phyloP scores from a whole-genome alignment of 768 basidiomycete species.

The Suillus hirtellus region DNA sequence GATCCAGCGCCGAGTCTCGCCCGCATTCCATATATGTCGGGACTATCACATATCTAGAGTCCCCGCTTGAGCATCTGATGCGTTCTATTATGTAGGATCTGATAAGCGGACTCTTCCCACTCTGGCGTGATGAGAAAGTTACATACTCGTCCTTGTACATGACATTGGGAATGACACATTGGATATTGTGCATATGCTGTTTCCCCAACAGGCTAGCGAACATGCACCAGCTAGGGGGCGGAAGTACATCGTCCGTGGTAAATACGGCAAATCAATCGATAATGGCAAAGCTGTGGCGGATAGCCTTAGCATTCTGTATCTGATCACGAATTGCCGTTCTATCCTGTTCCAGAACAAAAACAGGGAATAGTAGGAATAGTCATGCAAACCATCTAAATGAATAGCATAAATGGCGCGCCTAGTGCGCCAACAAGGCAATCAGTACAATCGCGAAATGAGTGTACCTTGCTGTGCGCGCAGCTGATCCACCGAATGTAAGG shows the following conservation, averaged over 20 bases:
- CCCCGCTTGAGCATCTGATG: neutral
- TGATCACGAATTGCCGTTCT: too few relatives aligned
- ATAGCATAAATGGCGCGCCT: neutral
- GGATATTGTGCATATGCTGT: neutral
- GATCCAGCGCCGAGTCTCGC: neutral
- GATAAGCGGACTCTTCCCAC: neutral
- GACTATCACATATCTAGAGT: neutral
- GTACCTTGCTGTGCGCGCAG: neutral
- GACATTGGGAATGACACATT: neutral
- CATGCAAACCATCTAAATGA: neutral
- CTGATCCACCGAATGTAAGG: neutral
- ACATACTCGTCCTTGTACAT: neutral
- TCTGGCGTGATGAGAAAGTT: neutral
- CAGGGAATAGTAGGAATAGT: neutral
- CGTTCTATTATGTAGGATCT: neutral
- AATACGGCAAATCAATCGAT: neutral
- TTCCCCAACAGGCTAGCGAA: neutral
- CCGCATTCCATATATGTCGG: neutral
- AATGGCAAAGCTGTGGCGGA: neutral
- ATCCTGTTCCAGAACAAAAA: neutral
- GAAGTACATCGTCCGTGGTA: neutral
- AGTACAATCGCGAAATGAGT: neutral
- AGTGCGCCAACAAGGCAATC: neutral
- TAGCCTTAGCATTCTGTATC: neutral
- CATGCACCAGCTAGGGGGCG: neutral